Conservation (phyloP, 78 protist genomes). For the Chrysochromulina tobinii region DNA sequence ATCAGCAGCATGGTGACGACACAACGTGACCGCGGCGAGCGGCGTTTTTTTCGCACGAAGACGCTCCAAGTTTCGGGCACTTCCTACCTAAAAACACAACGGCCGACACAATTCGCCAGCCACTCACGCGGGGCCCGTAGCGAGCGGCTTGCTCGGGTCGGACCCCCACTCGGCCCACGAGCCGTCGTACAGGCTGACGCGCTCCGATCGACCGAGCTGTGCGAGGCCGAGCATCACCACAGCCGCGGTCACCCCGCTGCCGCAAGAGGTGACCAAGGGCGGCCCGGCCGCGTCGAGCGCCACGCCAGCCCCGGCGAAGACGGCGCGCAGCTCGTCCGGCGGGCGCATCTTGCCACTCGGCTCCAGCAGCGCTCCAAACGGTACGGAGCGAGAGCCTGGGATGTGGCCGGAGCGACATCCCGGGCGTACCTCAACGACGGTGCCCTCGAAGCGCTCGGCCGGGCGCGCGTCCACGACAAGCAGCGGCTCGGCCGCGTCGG, state of each 20-base stretch:
- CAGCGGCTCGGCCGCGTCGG: neutral
- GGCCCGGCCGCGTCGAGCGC: too few species aligned
- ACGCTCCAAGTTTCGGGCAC: too few species aligned
- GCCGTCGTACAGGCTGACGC: neutral
- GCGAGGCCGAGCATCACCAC: neutral
- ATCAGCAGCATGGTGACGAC: too few species aligned
- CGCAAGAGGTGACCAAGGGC: neutral
- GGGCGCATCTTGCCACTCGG: neutral
- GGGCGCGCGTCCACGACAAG: neutral
- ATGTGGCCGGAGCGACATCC: neutral
- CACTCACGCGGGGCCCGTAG: too few species aligned
- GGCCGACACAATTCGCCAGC: too few species aligned
- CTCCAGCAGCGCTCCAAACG: neutral
- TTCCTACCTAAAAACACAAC: too few species aligned
- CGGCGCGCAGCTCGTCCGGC: neutral
- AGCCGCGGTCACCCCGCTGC: neutral
- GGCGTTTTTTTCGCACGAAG: too few species aligned
- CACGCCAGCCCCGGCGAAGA: neutral
- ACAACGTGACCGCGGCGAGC: too few species aligned
- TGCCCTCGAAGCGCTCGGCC: neutral
- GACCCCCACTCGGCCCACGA: neutral
- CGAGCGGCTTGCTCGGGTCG: too few species aligned
- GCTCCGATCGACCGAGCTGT: neutral
- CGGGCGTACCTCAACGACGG: neutral
- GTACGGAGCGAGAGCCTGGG: neutral